Conservation (phyloP, 2,329 filamentous ascomycete genomes). For the Apiospora hydei region DNA sequence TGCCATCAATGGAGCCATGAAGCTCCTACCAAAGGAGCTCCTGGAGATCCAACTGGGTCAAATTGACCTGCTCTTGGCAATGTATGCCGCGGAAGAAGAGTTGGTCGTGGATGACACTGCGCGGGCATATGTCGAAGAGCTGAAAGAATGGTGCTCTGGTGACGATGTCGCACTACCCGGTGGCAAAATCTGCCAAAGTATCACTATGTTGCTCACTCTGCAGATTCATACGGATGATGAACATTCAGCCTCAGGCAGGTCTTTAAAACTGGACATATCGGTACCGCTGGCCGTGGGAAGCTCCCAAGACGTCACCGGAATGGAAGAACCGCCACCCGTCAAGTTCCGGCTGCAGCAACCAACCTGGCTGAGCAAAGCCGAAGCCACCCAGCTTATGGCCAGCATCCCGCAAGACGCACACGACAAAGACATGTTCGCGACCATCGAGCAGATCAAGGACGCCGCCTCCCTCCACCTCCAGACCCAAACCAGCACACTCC, state of each 20-base stretch:
- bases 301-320: constrained; percentile 24
- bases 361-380: constrained; percentile 59
- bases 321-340: constrained; percentile 48
- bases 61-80: constrained; percentile 59
- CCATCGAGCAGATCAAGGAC: constrained; percentile 51
- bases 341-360: constrained; percentile 56
- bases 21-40: constrained; percentile 48
- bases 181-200: background rate
- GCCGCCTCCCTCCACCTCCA: background rate
- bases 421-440: constrained; percentile 50
- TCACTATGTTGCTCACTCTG: constrained; percentile 40
- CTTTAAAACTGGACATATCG: constrained; percentile 44
- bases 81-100: constrained; percentile 54
- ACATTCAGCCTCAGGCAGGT: background rate
- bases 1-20: background rate
- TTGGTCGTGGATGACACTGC: constrained; percentile 39
- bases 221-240: constrained; percentile 30
- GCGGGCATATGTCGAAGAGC: constrained; percentile 15
- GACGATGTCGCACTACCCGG: background rate
- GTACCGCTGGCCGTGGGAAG: constrained; percentile 41
- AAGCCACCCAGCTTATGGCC: constrained; percentile 47
- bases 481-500: background rate
- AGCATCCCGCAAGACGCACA: constrained; percentile 51
- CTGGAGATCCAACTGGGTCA: constrained; percentile 56
- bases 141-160: constrained; percentile 28